These are phyloP conservation scores for Alternaria angustiovoidea DNA, from an alignment of 2,329 filamentous ascomycete species.

Conservation along the genomic window DNA sequence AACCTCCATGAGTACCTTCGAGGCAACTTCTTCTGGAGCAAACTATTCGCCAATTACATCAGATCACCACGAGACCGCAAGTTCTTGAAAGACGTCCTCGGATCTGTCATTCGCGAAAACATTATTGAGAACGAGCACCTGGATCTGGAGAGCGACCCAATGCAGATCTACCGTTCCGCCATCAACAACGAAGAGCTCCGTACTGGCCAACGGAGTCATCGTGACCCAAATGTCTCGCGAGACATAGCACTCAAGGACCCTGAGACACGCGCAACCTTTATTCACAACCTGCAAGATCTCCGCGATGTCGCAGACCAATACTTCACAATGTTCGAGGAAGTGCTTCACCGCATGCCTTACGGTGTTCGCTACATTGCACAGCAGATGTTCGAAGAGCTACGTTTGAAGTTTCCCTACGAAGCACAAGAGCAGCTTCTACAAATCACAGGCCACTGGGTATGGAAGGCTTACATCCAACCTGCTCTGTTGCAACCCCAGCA, in stretches of 20 bases:
- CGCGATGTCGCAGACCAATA: slow-evolving; percentile 95
- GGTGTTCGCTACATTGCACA: slow-evolving; percentile 87
- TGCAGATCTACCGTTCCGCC: slow-evolving; percentile 94
- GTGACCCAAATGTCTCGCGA: slow-evolving; percentile 83
- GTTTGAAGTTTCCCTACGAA: slow-evolving; percentile 80
- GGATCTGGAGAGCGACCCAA: slow-evolving; percentile 94
- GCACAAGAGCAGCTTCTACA: slow-evolving; percentile 80
- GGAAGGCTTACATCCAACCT: slow-evolving; percentile 92
- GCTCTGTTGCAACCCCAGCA: slow-evolving; percentile 90
- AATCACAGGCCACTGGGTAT: slow-evolving; percentile 88
- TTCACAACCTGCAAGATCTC: slow-evolving; percentile 91
- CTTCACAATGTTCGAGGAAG: slow-evolving; percentile 80
- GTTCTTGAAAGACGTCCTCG: slow-evolving; percentile 86
- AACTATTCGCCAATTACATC: slow-evolving; percentile 85
- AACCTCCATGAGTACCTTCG: slow-evolving; percentile 85
- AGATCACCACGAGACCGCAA: slow-evolving; percentile 92
- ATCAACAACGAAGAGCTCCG: slow-evolving; percentile 98
- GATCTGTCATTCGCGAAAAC: slow-evolving; percentile 85
- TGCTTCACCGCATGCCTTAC: slow-evolving; percentile 88
- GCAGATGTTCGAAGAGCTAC: slow-evolving; percentile 82
- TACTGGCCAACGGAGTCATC: slow-evolving; percentile 82
- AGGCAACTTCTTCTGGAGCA: slow-evolving; percentile 92
- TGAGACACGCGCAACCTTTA: slow-evolving; percentile 91
- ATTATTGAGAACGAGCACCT: slow-evolving; percentile 91
- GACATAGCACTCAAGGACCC: slow-evolving; percentile 96